Base-by-base conservation (phyloP, 805 yeast species). In the Hanseniaspora occidentalis region DNA sequence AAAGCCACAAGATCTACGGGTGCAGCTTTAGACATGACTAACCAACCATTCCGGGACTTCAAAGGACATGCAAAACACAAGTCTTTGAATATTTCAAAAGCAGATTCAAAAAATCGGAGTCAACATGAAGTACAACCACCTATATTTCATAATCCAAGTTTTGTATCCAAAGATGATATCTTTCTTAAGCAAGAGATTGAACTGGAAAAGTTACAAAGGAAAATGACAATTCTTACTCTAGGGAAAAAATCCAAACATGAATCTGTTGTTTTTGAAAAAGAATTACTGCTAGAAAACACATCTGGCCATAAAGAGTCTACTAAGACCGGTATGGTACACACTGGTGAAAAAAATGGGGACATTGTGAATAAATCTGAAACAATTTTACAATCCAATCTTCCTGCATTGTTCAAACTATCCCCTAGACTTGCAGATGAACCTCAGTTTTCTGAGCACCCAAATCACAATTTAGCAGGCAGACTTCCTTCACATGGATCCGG, bases 181-280 rank as follows among this genome's bases (percentile, higher is more conserved):
- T 37, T 41, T 21, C 27, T 31, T 19, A 19, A 41, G 20, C 43
- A 41, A 26, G 38, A 34, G 20, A 14, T 33, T 13, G 43, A 41
- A 34, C 16, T 41, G 18, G 27, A 23, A 3, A 17, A 37, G n/a
- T 25, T 41, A 24, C 29, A 37, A 20, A 23, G 13, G 31, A 7
- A 6, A 29, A 35, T n/a, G 5, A 21, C 3, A 40, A n/a, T 14
- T 4, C 23, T 7, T n/a, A n/a, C n/a, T n/a, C n/a, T n/a, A n/a
- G n/a, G n/a, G n/a, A n/a, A n/a, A n/a, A n/a, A n/a, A n/a, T n/a
- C n/a, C n/a, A n/a, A n/a, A n/a, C n/a, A n/a, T n/a, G n/a, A n/a
- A n/a, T n/a, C n/a, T n/a, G n/a, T n/a, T n/a, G n/a, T n/a, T n/a
- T n/a, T n/a, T n/a, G n/a, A n/a, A n/a, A n/a, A n/a, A n/a, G n/a